These are phyloP conservation scores for Lasiodiplodia sp. DNA, from an alignment of 2,329 filamentous ascomycete genomes.

Conservation along the genomic window DNA sequence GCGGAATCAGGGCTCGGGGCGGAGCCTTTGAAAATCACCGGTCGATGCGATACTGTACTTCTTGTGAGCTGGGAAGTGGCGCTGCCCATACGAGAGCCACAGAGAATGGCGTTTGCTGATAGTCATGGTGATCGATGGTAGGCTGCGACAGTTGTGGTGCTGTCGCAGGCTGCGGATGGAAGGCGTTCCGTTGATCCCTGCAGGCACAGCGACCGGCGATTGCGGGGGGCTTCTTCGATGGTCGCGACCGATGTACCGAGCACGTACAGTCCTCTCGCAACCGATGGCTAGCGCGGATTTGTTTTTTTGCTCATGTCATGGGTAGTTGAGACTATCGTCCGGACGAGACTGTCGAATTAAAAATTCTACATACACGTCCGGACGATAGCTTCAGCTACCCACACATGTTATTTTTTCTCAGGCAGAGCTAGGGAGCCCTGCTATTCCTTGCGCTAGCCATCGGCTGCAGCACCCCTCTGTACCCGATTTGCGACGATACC, in stretches of 20 bases:
- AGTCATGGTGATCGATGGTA: not conserved
- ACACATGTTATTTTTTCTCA: too few relatives aligned
- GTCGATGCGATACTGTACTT: not conserved
- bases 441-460: too few relatives aligned
- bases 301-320: too few relatives aligned
- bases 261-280: not conserved
- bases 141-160: conserved; percentile 1
- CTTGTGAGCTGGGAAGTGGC: not conserved
- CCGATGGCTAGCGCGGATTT: too few relatives aligned
- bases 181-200: conserved; percentile 6
- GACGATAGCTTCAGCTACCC: too few relatives aligned
- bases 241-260: conserved; percentile 20
- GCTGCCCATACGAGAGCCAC: not conserved
- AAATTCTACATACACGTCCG: too few relatives aligned
- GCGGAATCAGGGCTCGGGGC: conserved; percentile 5
- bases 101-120: not conserved
- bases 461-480: too few relatives aligned
- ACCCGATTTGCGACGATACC: not conserved
- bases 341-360: too few relatives aligned
- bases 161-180: not conserved
- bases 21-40: conserved; percentile 1
- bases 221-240: conserved; percentile 22
- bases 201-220: not conserved
- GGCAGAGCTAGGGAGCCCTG: too few relatives aligned
- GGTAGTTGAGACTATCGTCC: too few relatives aligned